Conservation (phyloP, 768 basidiomycete species). For the Roridomyces roridus region DNA sequence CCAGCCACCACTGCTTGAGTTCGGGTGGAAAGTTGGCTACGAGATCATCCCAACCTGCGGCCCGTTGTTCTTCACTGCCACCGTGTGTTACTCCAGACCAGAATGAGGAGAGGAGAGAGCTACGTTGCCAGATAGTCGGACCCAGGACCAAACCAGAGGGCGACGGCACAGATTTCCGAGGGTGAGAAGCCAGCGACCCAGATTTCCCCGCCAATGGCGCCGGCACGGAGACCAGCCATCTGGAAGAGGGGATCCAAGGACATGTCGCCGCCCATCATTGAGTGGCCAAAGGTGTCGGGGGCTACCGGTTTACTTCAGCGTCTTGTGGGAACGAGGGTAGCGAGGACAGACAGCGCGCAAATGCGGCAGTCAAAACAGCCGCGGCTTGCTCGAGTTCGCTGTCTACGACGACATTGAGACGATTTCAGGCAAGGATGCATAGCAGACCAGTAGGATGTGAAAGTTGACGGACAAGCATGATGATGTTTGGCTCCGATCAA, state of each 20-base stretch:
- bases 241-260: constrained; percentile 5
- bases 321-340: background rate
- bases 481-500: background rate
- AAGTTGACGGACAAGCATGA: constrained; percentile 3
- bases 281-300: constrained; percentile 38
- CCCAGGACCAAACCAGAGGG: constrained; percentile 23
- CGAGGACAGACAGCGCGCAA: constrained; percentile 1
- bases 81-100: background rate
- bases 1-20: constrained; percentile 13
- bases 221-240: constrained; percentile 8
- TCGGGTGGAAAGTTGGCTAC: constrained; percentile 14
- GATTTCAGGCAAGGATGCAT: background rate
- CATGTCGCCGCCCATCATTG: constrained; percentile 29
- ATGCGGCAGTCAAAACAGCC: constrained; percentile 1
- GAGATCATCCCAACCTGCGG: constrained; percentile 12
- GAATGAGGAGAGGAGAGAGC: background rate
- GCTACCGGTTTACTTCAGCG: constrained; percentile 2
- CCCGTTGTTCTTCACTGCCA: constrained; percentile 20
- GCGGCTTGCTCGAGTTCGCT: constrained; percentile 3
- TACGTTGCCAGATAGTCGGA: constrained; percentile 17
- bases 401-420: background rate
- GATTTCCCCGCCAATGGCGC: constrained; percentile 13
- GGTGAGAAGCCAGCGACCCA: constrained; percentile 20
- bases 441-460: constrained; percentile 4
- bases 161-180: constrained; percentile 19